Percentiles rank a stretch among this genome's conserved stretches.
phyloP scores from a whole-genome alignment of 2,329 filamentous ascomycete genomes.

The Fusarium mangiferae region DNA sequence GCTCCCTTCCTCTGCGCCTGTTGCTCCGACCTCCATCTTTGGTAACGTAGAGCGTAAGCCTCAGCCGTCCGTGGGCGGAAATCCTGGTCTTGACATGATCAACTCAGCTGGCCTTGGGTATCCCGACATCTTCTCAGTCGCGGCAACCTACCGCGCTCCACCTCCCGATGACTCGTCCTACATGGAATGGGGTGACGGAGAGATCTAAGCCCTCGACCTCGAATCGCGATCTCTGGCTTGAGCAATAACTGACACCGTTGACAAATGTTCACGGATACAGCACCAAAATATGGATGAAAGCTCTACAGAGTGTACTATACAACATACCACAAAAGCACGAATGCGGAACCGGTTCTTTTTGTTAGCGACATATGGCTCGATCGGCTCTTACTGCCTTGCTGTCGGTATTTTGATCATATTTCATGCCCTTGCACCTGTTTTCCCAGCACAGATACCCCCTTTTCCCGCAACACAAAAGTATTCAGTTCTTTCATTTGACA shows the following conservation, averaged over 20 bases:
- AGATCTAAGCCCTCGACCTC: conserved; percentile 43
- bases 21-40: conserved; percentile 33
- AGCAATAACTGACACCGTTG: background rate
- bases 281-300: background rate
- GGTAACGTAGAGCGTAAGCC: conserved; percentile 36
- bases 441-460: conserved; percentile 25
- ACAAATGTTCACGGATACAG: background rate
- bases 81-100: conserved; percentile 4
- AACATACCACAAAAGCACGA: background rate
- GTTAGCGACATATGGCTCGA: conserved; percentile 10
- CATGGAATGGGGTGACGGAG: conserved; percentile 48
- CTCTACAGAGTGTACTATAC: conserved; percentile 22
- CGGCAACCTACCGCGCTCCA: background rate
- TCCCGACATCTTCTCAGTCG: background rate
- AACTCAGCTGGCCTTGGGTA: background rate
- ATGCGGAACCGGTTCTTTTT: conserved; percentile 7
- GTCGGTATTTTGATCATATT: conserved; percentile 1
- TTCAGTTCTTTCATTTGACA: background rate
- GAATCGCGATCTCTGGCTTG: background rate
- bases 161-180: conserved; percentile 15
- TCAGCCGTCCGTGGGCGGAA: background rate
- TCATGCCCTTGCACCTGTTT: conserved; percentile 2
- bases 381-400: conserved; percentile 1
- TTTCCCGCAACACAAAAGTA: background rate
- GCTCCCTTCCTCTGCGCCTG: background rate